Conservation (phyloP, 2,329 filamentous ascomycete species). For the Cryphonectria nitschkei region DNA sequence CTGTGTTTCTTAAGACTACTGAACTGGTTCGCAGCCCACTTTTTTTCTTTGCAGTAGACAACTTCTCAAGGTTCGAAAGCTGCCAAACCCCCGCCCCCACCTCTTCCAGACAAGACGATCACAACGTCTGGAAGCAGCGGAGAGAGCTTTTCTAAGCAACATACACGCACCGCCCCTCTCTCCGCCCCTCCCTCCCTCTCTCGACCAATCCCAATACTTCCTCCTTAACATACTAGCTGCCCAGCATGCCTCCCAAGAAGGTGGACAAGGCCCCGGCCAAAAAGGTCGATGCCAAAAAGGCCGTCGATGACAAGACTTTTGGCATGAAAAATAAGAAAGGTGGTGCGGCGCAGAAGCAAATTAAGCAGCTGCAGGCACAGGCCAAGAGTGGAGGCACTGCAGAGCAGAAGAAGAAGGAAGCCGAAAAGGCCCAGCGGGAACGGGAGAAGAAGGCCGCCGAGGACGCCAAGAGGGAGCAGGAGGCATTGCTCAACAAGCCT, state of each 20-base stretch:
- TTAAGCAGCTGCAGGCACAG: constrained; percentile 79
- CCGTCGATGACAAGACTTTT: constrained; percentile 93
- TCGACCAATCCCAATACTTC: neutral
- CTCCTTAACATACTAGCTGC: constrained; percentile 28
- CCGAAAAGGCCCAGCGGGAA: constrained; percentile 69
- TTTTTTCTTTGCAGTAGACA: neutral
- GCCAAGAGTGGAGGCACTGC: constrained; percentile 75
- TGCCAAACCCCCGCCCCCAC: constrained; percentile 8
- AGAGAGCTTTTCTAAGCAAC: neutral
- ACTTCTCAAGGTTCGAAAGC: constrained; percentile 2
- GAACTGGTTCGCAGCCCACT: neutral
- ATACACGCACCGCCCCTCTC: neutral
- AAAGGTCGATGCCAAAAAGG: constrained; percentile 60
- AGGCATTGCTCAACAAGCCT: constrained; percentile 84
- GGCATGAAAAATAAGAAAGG: constrained; percentile 99
- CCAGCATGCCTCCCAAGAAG: constrained; percentile 75
- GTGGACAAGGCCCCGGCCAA: constrained; percentile 53
- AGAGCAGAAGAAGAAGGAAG: constrained; percentile 81
- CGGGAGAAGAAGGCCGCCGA: constrained; percentile 92
- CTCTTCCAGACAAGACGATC: constrained; percentile 11
- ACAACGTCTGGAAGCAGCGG: constrained; percentile 6
- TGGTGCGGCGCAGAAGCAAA: constrained; percentile 84
- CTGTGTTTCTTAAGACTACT: neutral
- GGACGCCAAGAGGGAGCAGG: constrained; percentile 77
- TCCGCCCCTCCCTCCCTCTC: no score